Evolutionary conservation across 257 asterid species (phyloP).

Genomic region (Apocynum venetum): DNA sequence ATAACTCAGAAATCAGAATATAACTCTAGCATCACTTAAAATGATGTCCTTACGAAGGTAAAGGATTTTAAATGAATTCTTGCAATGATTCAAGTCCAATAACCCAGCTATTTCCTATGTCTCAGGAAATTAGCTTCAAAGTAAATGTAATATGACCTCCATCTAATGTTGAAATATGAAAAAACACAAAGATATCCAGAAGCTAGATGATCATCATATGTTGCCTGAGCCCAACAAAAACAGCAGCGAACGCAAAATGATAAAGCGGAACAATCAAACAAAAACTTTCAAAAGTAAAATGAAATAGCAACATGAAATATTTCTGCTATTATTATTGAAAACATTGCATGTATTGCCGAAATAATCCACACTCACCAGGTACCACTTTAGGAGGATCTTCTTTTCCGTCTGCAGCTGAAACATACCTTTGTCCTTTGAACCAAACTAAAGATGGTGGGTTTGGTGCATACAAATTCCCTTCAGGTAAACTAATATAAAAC

Average conservation of each 20-base stretch:
- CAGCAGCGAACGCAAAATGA: background rate
- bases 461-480: slow-evolving; percentile 65
- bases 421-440: slow-evolving; percentile 90
- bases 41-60: background rate
- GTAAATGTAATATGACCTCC: background rate
- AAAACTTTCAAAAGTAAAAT: background rate
- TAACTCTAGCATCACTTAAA: background rate
- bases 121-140: background rate
- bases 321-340: background rate
- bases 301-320: background rate
- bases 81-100: background rate
- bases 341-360: background rate
- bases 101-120: background rate
- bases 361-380: slow-evolving; percentile 55
- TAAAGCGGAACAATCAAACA: background rate
- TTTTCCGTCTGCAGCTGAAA: slow-evolving; percentile 54
- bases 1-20: background rate
- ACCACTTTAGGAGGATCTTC: slow-evolving; percentile 80
- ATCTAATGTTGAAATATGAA: background rate
- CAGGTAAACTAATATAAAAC: slow-evolving; percentile 79
- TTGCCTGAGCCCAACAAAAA: background rate
- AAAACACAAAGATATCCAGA: background rate
- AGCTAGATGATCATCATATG: background rate
- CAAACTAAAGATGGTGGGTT: slow-evolving; percentile 69
- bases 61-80: background rate